Evolutionary conservation across 805 yeast species (phyloP).

Genomic region (Nakazawaea siamensis): DNA sequence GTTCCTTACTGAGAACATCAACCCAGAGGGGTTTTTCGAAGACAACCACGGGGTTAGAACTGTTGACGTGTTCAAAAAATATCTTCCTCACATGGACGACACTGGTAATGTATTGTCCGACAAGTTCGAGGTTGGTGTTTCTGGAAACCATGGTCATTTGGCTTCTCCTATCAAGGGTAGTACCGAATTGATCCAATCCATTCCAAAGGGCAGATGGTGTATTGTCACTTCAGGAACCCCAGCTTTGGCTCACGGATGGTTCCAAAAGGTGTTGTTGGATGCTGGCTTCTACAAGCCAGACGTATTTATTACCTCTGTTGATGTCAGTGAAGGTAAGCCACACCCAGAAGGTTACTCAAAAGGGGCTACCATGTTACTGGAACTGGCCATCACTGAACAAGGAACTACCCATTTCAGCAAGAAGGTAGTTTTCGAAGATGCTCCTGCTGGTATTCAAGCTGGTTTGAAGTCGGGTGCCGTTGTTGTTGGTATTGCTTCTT

Average conservation of each 20-base stretch:
- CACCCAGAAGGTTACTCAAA: conserved; percentile 74
- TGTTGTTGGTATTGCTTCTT: conserved; percentile 77
- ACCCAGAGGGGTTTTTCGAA: conserved; percentile 62
- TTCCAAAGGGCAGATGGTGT: conserved; percentile 68
- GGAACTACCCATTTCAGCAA: conserved; percentile 18
- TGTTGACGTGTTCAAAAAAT: conserved; percentile 63
- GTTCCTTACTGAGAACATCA: conserved; percentile 56
- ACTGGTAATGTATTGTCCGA: conserved; percentile 47
- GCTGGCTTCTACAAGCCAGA: conserved; percentile 45
- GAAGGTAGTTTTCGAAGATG: conserved; percentile 76
- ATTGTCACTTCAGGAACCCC: conserved; percentile 81
- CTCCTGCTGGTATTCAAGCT: conserved; percentile 81
- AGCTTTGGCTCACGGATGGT: conserved; percentile 74
- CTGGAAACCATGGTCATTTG: conserved; percentile 61
- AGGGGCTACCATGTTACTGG: conserved; percentile 43
- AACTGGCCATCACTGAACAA: conserved; percentile 14
- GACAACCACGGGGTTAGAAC: conserved; percentile 82
- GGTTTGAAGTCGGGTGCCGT: conserved; percentile 80
- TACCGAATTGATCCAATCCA: conserved; percentile 46
- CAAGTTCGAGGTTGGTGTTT: conserved; percentile 57
- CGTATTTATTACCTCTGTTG: conserved; percentile 75
- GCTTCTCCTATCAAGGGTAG: conserved; percentile 78
- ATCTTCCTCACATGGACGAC: conserved; percentile 69
- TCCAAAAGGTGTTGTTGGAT: conserved; percentile 49
- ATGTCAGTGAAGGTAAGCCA: conserved; percentile 76